A percentile compares a stretch with the other conserved stretches of the same genome.
These are phyloP conservation scores for Megacollybia marginata DNA, from an alignment of 768 basidiomycete genomes.

Conservation along the genomic window DNA sequence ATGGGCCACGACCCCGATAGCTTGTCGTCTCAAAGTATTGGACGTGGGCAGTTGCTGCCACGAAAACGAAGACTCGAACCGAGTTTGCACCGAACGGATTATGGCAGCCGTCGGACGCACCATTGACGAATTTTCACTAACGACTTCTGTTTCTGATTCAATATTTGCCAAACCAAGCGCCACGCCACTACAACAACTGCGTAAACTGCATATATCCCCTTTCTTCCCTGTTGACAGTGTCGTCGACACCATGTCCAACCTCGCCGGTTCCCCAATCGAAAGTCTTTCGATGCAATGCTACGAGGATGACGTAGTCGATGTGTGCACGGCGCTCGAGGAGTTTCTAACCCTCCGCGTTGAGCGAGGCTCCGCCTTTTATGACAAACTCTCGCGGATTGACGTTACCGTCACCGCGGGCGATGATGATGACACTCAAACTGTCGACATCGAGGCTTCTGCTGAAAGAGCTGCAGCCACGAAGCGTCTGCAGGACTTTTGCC, in stretches of 20 bases:
- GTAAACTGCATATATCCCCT: conserved; percentile 51
- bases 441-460: conserved; percentile 27
- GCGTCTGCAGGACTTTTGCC: conserved; percentile 41
- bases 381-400: conserved; percentile 40
- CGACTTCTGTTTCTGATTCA: conserved; percentile 35
- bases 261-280: conserved; percentile 55
- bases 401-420: conserved; percentile 36
- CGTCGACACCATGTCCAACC: conserved; percentile 49
- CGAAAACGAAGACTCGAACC: conserved; percentile 46
- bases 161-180: conserved; percentile 33
- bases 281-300: conserved; percentile 50
- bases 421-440: conserved; percentile 9
- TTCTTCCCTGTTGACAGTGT: conserved; percentile 57
- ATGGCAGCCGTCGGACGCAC: conserved; percentile 50
- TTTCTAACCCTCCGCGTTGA: conserved; percentile 48
- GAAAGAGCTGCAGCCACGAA: conserved; percentile 33
- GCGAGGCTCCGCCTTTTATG: conserved; percentile 40
- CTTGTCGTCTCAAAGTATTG: conserved; percentile 46
- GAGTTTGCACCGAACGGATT: conserved; percentile 50
- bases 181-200: conserved; percentile 42
- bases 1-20: conserved; percentile 46
- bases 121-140: conserved; percentile 49
- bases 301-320: conserved; percentile 57
- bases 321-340: conserved; percentile 47
- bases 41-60: conserved; percentile 52